These are phyloP conservation scores for Tolypocladium tropicale DNA, from an alignment of 2,329 filamentous ascomycete genomes.

Conservation along the genomic window DNA sequence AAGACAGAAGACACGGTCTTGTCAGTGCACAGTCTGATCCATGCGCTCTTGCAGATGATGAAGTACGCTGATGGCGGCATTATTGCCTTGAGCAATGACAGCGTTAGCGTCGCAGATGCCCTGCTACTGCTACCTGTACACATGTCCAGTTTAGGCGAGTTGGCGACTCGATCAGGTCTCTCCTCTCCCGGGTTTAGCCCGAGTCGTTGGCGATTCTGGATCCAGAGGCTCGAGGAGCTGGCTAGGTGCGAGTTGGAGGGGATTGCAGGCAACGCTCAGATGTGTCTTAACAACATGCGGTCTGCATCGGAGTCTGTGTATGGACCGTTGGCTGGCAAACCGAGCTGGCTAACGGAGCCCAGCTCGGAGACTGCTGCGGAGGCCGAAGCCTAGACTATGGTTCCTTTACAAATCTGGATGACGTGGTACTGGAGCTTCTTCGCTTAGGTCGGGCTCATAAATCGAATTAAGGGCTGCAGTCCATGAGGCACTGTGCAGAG, in stretches of 20 bases:
- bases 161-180: neutral
- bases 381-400: too few species aligned
- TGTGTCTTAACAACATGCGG: neutral
- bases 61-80: neutral
- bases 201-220: neutral
- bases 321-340: neutral
- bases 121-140: neutral
- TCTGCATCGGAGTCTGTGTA: neutral
- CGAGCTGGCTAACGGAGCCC: neutral
- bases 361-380: too few species aligned
- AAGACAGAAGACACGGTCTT: neutral
- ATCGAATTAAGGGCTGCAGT: too few species aligned
- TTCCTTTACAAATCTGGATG: too few species aligned
- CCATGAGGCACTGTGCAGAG: too few species aligned
- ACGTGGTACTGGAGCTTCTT: too few species aligned
- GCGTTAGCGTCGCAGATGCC: neutral
- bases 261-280: neutral
- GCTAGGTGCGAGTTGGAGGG: neutral
- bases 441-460: too few species aligned
- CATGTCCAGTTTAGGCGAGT: neutral
- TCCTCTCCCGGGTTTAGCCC: neutral
- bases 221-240: constrained; percentile 1
- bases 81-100: neutral
- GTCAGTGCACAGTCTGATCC: neutral
- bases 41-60: neutral